A percentile compares a stretch with the other conserved stretches of the same genome.
phyloP scores from a whole-genome alignment of 2,329 filamentous ascomycete genomes.

The Penicillium aurantiogriseum region DNA sequence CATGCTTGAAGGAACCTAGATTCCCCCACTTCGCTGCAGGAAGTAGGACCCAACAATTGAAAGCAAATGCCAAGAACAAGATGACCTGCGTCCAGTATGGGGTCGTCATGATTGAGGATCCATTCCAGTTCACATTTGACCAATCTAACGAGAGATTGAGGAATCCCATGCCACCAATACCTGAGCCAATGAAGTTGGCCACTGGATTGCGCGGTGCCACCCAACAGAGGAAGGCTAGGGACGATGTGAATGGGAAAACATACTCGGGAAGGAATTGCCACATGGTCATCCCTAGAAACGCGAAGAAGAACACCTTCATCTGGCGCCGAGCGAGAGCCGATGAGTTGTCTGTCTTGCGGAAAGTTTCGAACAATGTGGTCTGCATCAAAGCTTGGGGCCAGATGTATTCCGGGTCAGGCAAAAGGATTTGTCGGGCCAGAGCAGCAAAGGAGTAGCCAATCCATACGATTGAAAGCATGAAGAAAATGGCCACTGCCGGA shows the following conservation, averaged over 20 bases:
- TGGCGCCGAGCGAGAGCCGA: constrained; percentile 52
- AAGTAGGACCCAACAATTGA: constrained; percentile 59
- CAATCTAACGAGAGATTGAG: constrained; percentile 61
- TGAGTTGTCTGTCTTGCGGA: constrained; percentile 49
- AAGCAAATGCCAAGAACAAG: constrained; percentile 55
- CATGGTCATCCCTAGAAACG: constrained; percentile 53
- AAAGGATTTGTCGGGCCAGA: constrained; percentile 55
- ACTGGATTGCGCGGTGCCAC: constrained; percentile 58
- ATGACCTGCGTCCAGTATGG: constrained; percentile 62
- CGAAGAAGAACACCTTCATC: constrained; percentile 57
- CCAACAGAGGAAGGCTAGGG: constrained; percentile 63
- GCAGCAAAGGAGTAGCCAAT: constrained; percentile 60
- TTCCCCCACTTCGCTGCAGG: constrained; percentile 60
- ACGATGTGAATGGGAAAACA: constrained; percentile 59
- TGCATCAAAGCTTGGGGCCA: constrained; percentile 57
- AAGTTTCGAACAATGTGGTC: constrained; percentile 58
- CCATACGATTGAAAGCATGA: constrained; percentile 61
- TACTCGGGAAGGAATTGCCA: constrained; percentile 65
- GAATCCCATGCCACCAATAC: constrained; percentile 62
- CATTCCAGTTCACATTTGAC: constrained; percentile 58
- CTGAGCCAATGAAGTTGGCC: constrained; percentile 61
- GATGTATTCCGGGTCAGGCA: constrained; percentile 58
- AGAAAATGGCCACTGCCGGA: constrained; percentile 56
- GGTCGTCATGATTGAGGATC: constrained; percentile 52
- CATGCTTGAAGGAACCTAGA: constrained; percentile 52